Evolutionary conservation across 164 flowering plant genomes (phyloP), one percentile per base, ranked within the genome.

Genomic region (Berberis thunbergii): DNA sequence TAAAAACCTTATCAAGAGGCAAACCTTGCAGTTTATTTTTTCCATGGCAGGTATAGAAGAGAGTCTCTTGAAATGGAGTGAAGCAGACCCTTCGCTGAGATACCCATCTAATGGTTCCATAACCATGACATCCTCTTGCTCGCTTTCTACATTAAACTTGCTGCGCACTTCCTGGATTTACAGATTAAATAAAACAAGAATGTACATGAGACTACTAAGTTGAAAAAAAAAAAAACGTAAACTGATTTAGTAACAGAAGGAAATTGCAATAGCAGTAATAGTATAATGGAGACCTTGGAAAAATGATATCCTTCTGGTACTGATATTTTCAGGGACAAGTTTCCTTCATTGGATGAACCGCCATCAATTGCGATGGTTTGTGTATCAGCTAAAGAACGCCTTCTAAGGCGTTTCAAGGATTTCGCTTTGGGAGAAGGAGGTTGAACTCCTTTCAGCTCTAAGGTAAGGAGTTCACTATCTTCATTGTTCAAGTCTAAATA

Each of bases 271-370:
- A 43, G 48, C 48, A 3, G 43, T 12, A 60, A n/a, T 6, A 26
- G 60, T 38, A 49, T 65, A 61, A 66, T 67, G 65, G 53, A 57
- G 72, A 93, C 98, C 97, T 93, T 93, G 13, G 98, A 93, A 71
- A 93, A 90, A 83, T 93, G 98, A 72, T 83, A 93, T 43, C 83
- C 96, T 72, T 79, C 80, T 6, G 96, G 96, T 56, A 93, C 73
- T 50, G 89, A 81, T 70, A 93, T 80, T 61, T 71, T 75, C 42
- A 93, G 78, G 67, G 50, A 58, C 59, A 93, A 63, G 71, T 69
- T 83, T 26, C 97, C 97, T 74, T 86, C 88, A 43, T 13, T 78
- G 60, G 92, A 84, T 41, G 88, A 78, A 70, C 74, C 73, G 41
- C 91, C 86, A 69, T 82, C 73, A 60, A 84, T 73, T 39, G 6